Conservation (phyloP, 2,329 filamentous ascomycete genomes). For the Fonsecaea pugnacius region DNA sequence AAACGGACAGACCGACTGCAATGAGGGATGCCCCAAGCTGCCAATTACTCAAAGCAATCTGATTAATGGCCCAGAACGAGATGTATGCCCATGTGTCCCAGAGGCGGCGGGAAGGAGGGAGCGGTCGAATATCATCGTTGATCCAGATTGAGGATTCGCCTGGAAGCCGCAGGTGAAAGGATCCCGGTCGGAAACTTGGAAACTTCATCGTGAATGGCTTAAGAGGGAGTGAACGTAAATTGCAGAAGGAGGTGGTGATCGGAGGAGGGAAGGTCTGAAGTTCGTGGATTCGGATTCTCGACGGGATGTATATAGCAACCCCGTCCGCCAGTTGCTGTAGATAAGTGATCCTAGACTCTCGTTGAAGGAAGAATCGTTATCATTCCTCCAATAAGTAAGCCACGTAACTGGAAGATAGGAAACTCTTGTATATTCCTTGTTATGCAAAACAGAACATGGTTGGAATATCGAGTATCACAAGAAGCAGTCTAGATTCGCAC, state of each 20-base stretch:
- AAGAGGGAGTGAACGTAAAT: not conserved
- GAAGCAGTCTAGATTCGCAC: not conserved
- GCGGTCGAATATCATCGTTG: constrained; percentile 49
- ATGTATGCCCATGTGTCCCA: constrained; percentile 47
- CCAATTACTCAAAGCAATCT: constrained; percentile 44
- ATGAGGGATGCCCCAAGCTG: constrained; percentile 46
- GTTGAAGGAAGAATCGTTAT: not conserved
- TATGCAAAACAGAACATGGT: not conserved
- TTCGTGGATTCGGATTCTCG: not conserved
- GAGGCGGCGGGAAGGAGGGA: constrained; percentile 46
- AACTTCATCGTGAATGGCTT: constrained; percentile 13
- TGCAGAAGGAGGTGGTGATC: not conserved
- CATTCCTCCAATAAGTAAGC: not conserved
- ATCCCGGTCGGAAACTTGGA: constrained; percentile 10
- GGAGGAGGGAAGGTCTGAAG: not conserved
- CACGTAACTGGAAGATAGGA: not conserved
- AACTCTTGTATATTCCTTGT: not conserved
- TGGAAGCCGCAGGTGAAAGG: constrained; percentile 20
- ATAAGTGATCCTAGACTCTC: not conserved
- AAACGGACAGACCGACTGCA: constrained; percentile 46
- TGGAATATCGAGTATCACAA: not conserved
- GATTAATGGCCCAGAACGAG: constrained; percentile 48
- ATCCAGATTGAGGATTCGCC: constrained; percentile 42
- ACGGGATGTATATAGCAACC: not conserved
- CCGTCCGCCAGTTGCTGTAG: not conserved